Conservation (phyloP, 148 eudicot species). For the Oxyria digyna region DNA sequence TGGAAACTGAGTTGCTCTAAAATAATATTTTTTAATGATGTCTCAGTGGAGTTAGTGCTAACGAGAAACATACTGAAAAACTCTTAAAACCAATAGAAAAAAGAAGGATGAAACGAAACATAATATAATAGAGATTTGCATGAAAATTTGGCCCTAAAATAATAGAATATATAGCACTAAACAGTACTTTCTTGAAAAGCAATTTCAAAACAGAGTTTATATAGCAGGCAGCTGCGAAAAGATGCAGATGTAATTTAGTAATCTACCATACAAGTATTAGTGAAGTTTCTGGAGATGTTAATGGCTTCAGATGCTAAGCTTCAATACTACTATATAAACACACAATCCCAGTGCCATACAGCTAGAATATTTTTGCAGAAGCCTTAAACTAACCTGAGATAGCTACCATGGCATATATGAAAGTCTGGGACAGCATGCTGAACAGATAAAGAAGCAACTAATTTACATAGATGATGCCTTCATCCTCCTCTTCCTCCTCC, state of each 20-base stretch:
- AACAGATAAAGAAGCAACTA: constrained; percentile 12
- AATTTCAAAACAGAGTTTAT: background rate
- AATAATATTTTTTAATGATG: background rate
- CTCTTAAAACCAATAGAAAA: no score
- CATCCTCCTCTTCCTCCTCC: constrained; percentile 51
- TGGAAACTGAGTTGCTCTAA: background rate
- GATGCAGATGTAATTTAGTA: background rate
- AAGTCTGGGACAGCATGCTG: constrained; percentile 10
- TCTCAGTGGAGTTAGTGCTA: background rate
- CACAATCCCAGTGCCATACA: background rate
- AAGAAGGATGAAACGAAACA: no score
- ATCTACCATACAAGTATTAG: background rate
- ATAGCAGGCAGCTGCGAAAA: background rate
- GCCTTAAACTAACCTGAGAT: constrained; percentile 19
- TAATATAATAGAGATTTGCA: no score
- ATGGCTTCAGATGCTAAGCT: background rate
- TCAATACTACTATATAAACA: background rate
- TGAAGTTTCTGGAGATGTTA: background rate
- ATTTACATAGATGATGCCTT: constrained; percentile 70
- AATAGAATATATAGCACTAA: background rate
- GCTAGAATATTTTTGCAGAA: background rate
- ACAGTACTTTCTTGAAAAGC: background rate
- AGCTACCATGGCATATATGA: background rate
- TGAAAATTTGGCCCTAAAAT: background rate
- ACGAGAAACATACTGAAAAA: background rate